Evolutionary conservation across 805 yeast genomes (phyloP), one percentile per base, ranked within the genome.

Genomic region (Starmera amethionina): DNA sequence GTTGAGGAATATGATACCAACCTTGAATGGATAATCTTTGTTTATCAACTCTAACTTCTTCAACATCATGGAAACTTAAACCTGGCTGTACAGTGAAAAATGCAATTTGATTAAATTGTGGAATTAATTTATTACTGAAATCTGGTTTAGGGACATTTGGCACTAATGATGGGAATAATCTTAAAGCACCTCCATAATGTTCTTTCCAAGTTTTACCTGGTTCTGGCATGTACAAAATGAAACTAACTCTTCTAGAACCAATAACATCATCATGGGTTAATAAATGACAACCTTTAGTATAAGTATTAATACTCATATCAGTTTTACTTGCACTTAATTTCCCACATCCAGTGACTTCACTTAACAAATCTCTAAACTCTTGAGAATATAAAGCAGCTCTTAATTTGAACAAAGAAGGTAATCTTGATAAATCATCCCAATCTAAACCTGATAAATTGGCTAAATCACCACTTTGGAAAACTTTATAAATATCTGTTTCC

Each of bases 1-100:
- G 65, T 58, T 93, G 97, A 4, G 99, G 99, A 39, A 89, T 85
- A 60, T 93, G 99, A 57, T 90, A 94, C 99, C 99, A 94, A 1
- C 99, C 99, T 54, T 93, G 96, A 44, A 93, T 86, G 1, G 96
- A 85, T 30, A 93, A 65, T 54, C 99, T 72, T 46, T 88, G 95
- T 55, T 82, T 85, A 55, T 89, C 95, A 2, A 80, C 95, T 45
- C 81, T 73, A 1, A 94, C 98, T 59, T 93, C 98, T 63, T 94
- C 97, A 11, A 93, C 99, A 52, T 94, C 98, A 59, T 93, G 99
- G 72, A 93, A 93, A 2, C 96, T 84, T 37, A 82, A 73, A 0
- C 98, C 99, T 1, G 98, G 99, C 56, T 88, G 93, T 12, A 93
- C 97, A 5, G 83, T 82, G 69, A 93, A 93, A 55, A 93, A 86